phyloP scores from a whole-genome alignment of 2,329 filamentous ascomycete genomes.

The Fusarium siculi region DNA sequence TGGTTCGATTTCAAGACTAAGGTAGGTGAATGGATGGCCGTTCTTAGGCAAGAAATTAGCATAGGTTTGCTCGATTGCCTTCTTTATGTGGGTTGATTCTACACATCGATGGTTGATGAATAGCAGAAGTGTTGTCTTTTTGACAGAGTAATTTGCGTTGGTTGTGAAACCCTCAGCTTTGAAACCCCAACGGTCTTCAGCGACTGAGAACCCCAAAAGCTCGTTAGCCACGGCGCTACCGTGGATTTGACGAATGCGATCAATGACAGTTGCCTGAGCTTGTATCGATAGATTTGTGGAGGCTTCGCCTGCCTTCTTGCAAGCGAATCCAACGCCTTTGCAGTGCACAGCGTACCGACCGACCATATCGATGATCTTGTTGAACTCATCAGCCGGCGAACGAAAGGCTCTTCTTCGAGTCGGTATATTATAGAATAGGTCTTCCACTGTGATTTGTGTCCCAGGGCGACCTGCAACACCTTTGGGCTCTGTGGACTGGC shows the following conservation, averaged over 20 bases:
- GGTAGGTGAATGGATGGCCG: constrained; percentile 92
- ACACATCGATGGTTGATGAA: constrained; percentile 98
- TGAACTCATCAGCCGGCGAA: constrained; percentile 92
- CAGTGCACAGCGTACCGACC: constrained; percentile 95
- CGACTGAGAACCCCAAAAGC: constrained; percentile 77
- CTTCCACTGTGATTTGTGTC: constrained; percentile 96
- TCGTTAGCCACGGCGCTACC: constrained; percentile 88
- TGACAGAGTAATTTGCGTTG: constrained; percentile 94
- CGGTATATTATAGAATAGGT: constrained; percentile 96
- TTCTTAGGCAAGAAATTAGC: constrained; percentile 89
- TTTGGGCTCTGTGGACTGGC: constrained; percentile 86
- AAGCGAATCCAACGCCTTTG: constrained; percentile 89
- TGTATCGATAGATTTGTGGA: constrained; percentile 84
- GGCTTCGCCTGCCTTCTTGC: constrained; percentile 94
- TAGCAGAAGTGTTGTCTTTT: constrained; percentile 85
- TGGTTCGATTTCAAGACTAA: constrained; percentile 93
- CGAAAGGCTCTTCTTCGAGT: constrained; percentile 89
- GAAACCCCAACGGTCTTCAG: constrained; percentile 85
- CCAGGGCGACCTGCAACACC: constrained; percentile 87
- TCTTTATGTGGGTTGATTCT: constrained; percentile 88
- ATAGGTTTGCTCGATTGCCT: constrained; percentile 91
- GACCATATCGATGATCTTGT: constrained; percentile 96
- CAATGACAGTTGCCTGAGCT: constrained; percentile 74
- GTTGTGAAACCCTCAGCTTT: constrained; percentile 83
- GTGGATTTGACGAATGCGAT: constrained; percentile 91